phyloP scores from a whole-genome alignment of 139 green algal genomes.

The Chlorella sp. region DNA sequence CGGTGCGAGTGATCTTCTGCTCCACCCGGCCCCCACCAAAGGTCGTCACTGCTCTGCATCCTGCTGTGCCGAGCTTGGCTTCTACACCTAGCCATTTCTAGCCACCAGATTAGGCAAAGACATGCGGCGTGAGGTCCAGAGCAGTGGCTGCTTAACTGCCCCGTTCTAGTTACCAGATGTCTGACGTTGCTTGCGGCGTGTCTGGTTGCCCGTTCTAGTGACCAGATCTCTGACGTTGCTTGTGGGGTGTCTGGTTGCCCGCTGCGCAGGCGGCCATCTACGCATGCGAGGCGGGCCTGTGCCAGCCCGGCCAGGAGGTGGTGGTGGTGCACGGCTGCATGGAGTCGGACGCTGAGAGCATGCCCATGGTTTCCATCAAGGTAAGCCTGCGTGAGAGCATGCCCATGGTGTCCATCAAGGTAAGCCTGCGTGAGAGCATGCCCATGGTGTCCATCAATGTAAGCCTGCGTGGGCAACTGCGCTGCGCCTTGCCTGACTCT shows the following conservation, averaged over 20 bases:
- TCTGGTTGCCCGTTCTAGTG: too few species aligned
- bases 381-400: slow-evolving; percentile 3
- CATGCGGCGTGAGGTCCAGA: too few species aligned
- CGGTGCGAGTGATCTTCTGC: slow-evolving; percentile 18
- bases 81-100: too few species aligned
- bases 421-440: not conserved
- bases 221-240: too few species aligned
- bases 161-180: too few species aligned
- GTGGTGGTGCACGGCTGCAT: slow-evolving; percentile 18
- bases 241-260: too few species aligned
- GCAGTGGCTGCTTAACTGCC: too few species aligned
- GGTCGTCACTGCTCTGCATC: too few species aligned
- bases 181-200: too few species aligned
- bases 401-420: not conserved
- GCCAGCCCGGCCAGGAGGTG: slow-evolving; percentile 29
- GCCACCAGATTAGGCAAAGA: too few species aligned
- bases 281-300: slow-evolving; percentile 35
- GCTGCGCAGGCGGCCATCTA: slow-evolving; percentile 25
- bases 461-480: not conserved
- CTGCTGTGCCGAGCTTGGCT: too few species aligned
- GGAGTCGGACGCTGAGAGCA: slow-evolving; percentile 19
- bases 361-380: slow-evolving; percentile 23
- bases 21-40: too few species aligned
- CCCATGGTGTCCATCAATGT: not conserved
- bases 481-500: not conserved